phyloP scores from a whole-genome alignment of 352 stramenopile species.

The Pythium dissotocum region DNA sequence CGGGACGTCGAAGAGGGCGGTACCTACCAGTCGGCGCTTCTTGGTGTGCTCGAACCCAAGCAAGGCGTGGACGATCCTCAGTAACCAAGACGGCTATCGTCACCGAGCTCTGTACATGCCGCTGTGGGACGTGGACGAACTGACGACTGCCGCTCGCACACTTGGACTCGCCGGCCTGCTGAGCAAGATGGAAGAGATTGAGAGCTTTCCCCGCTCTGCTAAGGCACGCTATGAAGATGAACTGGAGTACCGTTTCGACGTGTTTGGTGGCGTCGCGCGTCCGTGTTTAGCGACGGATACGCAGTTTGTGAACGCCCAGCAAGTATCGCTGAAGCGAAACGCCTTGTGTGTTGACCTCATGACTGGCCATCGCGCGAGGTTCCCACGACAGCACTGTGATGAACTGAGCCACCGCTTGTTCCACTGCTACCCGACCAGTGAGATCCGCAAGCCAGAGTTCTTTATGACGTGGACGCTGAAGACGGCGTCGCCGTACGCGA shows the following conservation, averaged over 20 bases:
- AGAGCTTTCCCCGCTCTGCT: not conserved
- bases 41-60: not conserved
- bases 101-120: not conserved
- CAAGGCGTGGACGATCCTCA: not conserved
- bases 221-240: not conserved
- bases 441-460: not conserved
- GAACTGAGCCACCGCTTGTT: not conserved
- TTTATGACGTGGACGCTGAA: not conserved
- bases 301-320: not conserved
- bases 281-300: not conserved
- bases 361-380: not conserved
- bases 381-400: not conserved
- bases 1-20: not conserved
- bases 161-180: not conserved
- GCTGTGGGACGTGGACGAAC: slow-evolving; percentile 1
- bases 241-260: not conserved
- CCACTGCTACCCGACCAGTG: not conserved
- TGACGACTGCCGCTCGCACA: not conserved
- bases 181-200: not conserved
- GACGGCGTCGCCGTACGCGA: not conserved
- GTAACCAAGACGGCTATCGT: not conserved
- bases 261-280: slow-evolving; percentile 4
- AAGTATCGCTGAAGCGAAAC: not conserved
- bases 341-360: not conserved
- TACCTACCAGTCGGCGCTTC: not conserved